Evolutionary conservation across 139 green algal species (phyloP), one percentile per base, ranked within the genome.

Genomic region (Eudorina sp.): DNA sequence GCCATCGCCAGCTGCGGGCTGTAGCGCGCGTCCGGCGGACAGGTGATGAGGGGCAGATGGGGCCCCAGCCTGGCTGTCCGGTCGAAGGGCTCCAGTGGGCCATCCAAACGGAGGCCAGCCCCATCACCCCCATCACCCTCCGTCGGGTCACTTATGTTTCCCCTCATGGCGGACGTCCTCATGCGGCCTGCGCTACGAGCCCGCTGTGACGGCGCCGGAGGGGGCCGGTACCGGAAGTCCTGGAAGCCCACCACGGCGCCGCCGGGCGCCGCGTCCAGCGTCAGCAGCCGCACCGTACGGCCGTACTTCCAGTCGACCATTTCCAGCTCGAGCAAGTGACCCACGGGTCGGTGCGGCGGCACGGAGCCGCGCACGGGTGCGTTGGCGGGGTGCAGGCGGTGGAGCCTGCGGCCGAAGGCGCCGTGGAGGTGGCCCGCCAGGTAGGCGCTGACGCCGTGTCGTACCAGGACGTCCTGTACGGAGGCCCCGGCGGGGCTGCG

Each of bases 231-330:
- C 2, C 64, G 27, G 8, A 87, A 21, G 46, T 78, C 81, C 8
- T n/a, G 62, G 43, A 78, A 87, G 19, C 38, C n/a, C 18, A 76
- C 11, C 9, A 55, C 78, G 21, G 29, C 60, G 38, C 55, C 55
- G 41, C 29, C 60, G 60, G 2, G n/a, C 38, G n/a, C 40, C 11
- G 7, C 4, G 43, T 87, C 81, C 3, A 78, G 19, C 18, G 81
- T 87, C 34, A 87, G 31, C n/a, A 87, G 45, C 45, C 81, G 81
- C 7, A 87, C 19, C 34, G 43, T 51, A 27, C 81, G 45, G 13
- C 16, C 45, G 81, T 87, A 48, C 64, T 87, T 87, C 81, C 81
- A 87, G 46, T 87, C 81, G 36, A 78, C 81, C 14, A 34, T 48
- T 31, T 87, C 81, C 45, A 87, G 62, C 64, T 87, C 81, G 19